phyloP scores from a whole-genome alignment of 345 rosid genomes.

The Euphorbia tirucalli region DNA sequence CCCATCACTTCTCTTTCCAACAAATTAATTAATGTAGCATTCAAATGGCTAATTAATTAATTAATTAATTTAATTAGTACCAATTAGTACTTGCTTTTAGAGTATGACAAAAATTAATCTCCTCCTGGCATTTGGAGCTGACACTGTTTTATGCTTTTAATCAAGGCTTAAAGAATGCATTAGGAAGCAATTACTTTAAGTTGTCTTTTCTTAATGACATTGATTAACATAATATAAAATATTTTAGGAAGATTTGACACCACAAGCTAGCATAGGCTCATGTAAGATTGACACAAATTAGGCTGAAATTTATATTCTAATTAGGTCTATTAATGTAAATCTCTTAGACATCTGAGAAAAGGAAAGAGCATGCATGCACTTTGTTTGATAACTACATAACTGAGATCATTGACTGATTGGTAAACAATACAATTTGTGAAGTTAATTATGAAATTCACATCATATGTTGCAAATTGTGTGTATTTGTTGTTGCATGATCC shows the following conservation, averaged over 20 bases:
- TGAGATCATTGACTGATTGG: not conserved
- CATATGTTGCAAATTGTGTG: too few relatives aligned
- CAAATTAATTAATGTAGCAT: not conserved
- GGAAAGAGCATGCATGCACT: not conserved
- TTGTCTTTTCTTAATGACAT: not conserved
- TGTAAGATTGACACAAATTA: not conserved
- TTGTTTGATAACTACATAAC: not conserved
- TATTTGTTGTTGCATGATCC: too few relatives aligned
- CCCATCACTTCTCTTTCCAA: not conserved
- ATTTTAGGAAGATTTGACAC: not conserved
- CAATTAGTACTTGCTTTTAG: not conserved
- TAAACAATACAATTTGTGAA: too few relatives aligned
- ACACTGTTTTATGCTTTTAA: not conserved
- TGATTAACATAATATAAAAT: too few relatives aligned
- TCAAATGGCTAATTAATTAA: not conserved
- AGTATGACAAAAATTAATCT: too few relatives aligned
- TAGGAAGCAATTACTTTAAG: not conserved
- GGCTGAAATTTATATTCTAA: not conserved
- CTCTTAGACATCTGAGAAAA: not conserved
- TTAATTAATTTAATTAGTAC: not conserved
- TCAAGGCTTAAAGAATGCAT: not conserved
- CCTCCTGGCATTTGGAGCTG: too few relatives aligned
- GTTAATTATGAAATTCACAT: too few relatives aligned
- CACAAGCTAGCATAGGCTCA: not conserved
- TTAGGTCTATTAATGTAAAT: not conserved